These are phyloP conservation scores for Henckelia pumila DNA, from an alignment of 257 asterid species.

Conservation along the genomic window DNA sequence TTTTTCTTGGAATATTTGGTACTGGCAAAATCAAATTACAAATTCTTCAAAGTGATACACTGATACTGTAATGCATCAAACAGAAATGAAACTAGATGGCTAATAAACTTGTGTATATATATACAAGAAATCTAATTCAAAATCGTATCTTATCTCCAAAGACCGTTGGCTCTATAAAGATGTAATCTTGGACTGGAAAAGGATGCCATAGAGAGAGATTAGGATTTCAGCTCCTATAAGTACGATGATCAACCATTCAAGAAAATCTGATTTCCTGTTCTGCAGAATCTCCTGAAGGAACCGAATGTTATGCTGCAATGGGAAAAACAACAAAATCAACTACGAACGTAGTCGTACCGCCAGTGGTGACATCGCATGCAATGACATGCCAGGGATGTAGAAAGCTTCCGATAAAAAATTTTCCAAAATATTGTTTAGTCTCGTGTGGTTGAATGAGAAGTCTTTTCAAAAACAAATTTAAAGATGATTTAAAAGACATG, in stretches of 20 bases:
- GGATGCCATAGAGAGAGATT: conserved; percentile 81
- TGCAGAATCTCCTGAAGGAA: conserved; percentile 95
- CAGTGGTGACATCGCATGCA: background rate
- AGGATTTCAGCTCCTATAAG: conserved; percentile 88
- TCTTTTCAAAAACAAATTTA: no score
- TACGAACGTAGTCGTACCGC: background rate
- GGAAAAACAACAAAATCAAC: conserved; percentile 18
- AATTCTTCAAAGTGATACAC: no score
- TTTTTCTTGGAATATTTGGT: no score
- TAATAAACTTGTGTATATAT: no score
- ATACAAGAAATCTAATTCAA: background rate
- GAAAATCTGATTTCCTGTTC: conserved; percentile 90
- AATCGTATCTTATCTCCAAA: background rate
- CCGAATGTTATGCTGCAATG: conserved; percentile 86
- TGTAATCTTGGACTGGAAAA: conserved; percentile 48
- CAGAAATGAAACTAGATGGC: background rate
- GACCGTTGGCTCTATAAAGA: conserved; percentile 29
- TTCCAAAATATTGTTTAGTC: background rate
- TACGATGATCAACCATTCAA: conserved; percentile 91
- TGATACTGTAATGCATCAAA: no score
- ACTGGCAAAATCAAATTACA: no score
- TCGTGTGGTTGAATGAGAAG: background rate
- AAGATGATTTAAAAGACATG: background rate
- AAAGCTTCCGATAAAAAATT: background rate
- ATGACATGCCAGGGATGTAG: background rate